Evolutionary conservation across 2,329 filamentous ascomycete species (phyloP), one percentile per base, ranked within the genome.

Genomic region (Ascochyta viciae-villosae): DNA sequence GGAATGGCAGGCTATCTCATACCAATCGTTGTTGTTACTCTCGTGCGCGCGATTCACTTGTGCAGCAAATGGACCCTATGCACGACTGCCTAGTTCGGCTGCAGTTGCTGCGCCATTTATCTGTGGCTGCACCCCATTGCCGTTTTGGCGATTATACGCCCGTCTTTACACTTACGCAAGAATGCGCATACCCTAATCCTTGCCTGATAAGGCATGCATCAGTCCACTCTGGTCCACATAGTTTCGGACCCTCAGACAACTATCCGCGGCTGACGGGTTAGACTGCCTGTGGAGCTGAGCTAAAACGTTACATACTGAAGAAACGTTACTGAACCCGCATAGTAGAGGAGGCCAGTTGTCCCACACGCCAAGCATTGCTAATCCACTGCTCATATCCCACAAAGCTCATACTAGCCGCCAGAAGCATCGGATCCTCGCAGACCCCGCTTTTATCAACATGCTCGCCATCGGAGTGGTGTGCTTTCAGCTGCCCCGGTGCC

Each of bases 351-450:
- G 42, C 41, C 50, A 52, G 39, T 41, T 46, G 38, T 66, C 54
- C 55, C 65, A 60, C 62, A 47, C 45, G 67, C 66, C 66, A 72
- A 72, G 67, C 47, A 27, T 55, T 57, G 59, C 58, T 65, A 64
- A 58, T 45, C 45, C 50, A 53, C 48, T 55, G 9, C 39, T 58
- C 54, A 55, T 62, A 57, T 54, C 44, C 52, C 27, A 53, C 58
- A 58, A 60, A 62, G 54, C 45, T 55, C 57, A 44, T 61, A 35
- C 63, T 68, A 69, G 53, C 62, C 65, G 64, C 55, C 60, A 62
- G 51, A 60, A 59, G 63, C 57, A 61, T 58, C 61, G 60, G 34
- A 55, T 59, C 62, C 65, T 62, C 54, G 49, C 31, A 38, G 34
- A 35, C 59, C 60, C 68, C 69, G 65, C 67, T 69, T 72, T 66